Conservation (phyloP, 2,329 filamentous ascomycete species). For the Simplicillium sp. region DNA sequence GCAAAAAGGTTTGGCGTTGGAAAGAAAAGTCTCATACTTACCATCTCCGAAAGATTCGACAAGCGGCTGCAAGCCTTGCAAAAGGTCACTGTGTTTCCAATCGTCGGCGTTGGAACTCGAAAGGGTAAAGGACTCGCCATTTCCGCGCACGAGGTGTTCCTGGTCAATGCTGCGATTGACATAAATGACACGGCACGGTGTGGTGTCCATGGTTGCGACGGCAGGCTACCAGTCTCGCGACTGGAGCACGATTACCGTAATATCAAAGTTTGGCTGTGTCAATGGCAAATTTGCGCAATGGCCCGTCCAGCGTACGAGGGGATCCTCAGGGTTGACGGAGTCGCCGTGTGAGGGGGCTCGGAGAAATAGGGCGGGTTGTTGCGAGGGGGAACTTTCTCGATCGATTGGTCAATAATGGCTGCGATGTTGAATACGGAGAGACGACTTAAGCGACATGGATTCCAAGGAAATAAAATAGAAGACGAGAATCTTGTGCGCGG, state of each 20-base stretch:
- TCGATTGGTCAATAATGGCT: conserved; percentile 6
- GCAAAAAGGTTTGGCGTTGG: conserved; percentile 7
- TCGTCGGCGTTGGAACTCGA: conserved; percentile 4
- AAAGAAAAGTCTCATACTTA: conserved; percentile 18
- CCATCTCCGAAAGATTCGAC: conserved; percentile 46
- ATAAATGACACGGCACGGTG: conserved; percentile 50
- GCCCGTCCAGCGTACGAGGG: neutral
- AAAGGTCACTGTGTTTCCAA: conserved; percentile 29
- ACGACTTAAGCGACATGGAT: too few relatives aligned
- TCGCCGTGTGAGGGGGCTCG: neutral
- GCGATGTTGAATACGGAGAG: too few relatives aligned
- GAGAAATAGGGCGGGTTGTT: neutral
- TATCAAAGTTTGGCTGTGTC: conserved; percentile 11
- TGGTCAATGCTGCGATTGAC: conserved; percentile 44
- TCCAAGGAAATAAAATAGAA: too few relatives aligned
- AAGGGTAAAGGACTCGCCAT: conserved; percentile 4
- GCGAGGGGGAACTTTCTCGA: conserved; percentile 1
- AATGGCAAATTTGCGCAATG: conserved; percentile 2
- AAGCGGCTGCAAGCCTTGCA: conserved; percentile 37
- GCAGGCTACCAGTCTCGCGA: conserved; percentile 51
- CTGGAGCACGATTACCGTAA: conserved; percentile 46
- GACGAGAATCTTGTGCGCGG: too few relatives aligned
- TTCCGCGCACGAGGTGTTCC: conserved; percentile 30
- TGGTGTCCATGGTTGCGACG: conserved; percentile 46
- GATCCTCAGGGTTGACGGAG: neutral